Percentiles rank a stretch among this genome's conserved stretches.
These are phyloP conservation scores for Suillus lakei DNA, from an alignment of 768 basidiomycete genomes.

Conservation along the genomic window DNA sequence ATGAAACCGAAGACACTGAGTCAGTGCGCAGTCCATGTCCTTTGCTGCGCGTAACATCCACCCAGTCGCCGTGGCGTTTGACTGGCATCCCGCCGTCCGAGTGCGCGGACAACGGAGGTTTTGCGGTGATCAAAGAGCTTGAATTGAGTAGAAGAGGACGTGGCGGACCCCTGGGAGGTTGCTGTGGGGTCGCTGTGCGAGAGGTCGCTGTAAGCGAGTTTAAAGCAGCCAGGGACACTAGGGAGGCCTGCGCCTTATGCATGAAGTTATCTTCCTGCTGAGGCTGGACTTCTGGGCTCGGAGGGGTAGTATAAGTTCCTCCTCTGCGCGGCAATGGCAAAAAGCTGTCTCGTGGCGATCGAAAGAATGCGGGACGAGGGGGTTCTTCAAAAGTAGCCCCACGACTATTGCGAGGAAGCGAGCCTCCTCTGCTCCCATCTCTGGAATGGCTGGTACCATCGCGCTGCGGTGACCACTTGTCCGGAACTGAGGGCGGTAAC, in stretches of 20 bases:
- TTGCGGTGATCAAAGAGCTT: conserved; percentile 46
- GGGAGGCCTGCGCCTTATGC: conserved; percentile 42
- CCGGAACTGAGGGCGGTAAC: conserved; percentile 8
- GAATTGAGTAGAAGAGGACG: conserved; percentile 70
- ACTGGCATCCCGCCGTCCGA: conserved; percentile 43
- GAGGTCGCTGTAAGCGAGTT: conserved; percentile 32
- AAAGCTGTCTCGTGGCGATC: conserved; percentile 59
- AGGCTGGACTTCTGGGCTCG: conserved; percentile 33
- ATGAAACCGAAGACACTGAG: conserved; percentile 69
- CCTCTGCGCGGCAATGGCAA: conserved; percentile 41
- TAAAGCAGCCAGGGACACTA: conserved; percentile 50
- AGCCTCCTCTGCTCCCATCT: conserved; percentile 39
- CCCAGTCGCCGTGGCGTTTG: conserved; percentile 47
- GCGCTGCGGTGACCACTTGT: conserved; percentile 4
- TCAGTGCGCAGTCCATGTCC: conserved; percentile 48
- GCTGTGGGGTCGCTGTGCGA: conserved; percentile 35
- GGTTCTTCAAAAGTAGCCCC: conserved; percentile 55
- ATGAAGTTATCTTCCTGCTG: conserved; percentile 37
- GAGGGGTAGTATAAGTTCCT: conserved; percentile 31
- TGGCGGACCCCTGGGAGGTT: conserved; percentile 56
- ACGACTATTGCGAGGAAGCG: conserved; percentile 44
- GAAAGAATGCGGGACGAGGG: conserved; percentile 60
- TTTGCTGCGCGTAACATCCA: conserved; percentile 49
- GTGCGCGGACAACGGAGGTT: conserved; percentile 26
- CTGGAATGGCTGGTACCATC: background rate